Conservation (phyloP, 1,139 yeast species). For the Yamadazyma diddensiae region DNA sequence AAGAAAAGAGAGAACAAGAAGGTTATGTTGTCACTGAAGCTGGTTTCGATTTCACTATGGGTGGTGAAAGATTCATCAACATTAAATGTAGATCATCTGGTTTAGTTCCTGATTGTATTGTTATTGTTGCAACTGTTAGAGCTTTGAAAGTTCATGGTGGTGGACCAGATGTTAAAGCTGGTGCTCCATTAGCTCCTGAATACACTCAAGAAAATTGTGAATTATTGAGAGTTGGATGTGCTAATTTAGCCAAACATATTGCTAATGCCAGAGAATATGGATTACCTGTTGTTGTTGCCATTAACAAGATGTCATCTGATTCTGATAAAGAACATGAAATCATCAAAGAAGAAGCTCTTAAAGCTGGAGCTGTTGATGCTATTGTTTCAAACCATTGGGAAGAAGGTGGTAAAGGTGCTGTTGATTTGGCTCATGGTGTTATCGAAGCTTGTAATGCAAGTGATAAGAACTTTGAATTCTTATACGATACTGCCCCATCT, state of each 20-base stretch:
- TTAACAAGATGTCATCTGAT: slow-evolving; percentile 88
- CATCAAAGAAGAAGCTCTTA: slow-evolving; percentile 77
- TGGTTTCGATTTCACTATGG: slow-evolving; percentile 99
- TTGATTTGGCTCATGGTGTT: slow-evolving; percentile 82
- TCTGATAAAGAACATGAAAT: slow-evolving; percentile 79
- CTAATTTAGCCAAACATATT: slow-evolving; percentile 90
- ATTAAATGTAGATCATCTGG: slow-evolving; percentile 96
- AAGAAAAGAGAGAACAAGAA: slow-evolving; percentile 57
- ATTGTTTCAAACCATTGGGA: slow-evolving; percentile 97
- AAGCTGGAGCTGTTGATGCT: slow-evolving; percentile 95
- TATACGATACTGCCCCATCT: slow-evolving; percentile 67
- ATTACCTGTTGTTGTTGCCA: slow-evolving; percentile 93
- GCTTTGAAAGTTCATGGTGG: slow-evolving; percentile 98
- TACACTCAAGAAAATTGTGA: slow-evolving; percentile 86
- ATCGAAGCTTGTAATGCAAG: slow-evolving; percentile 61
- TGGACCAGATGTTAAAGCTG: slow-evolving; percentile 97
- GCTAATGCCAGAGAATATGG: slow-evolving; percentile 83
- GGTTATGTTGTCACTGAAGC: slow-evolving; percentile 98
- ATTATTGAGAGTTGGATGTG: slow-evolving; percentile 77
- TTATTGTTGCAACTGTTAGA: slow-evolving; percentile 95
- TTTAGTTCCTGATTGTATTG: slow-evolving; percentile 85
- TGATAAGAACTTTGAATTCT: slow-evolving; percentile 60
- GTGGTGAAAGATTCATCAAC: slow-evolving; percentile 96
- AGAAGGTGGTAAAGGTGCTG: slow-evolving; percentile 95
- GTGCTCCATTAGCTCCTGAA: slow-evolving; percentile 83